Evolutionary conservation across 83 land plant genomes (phyloP), one percentile per base, ranked within the genome.

Genomic region (Isoetes engelmannii): DNA sequence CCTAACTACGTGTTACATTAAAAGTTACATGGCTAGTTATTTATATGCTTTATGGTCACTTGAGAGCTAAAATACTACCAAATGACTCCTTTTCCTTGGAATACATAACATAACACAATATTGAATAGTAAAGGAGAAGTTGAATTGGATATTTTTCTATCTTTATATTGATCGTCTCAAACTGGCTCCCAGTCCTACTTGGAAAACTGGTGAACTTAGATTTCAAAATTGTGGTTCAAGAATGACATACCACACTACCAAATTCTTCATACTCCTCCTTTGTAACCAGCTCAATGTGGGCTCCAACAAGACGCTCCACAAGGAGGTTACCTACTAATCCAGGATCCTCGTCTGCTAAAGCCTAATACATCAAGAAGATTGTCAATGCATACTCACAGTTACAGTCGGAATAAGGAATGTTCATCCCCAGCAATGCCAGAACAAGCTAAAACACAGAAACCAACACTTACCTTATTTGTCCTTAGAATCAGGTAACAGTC

Each of bases 241-340:
- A 59, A 57, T 7, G 45, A 79, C 84, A 63, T 66, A 94, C 98
- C 85, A 78, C 81, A 72, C 93, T 86, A 45, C 99, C 99, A 78
- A 83, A 71, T 69, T 75, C 82, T 42, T 80, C 80, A 82, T 94
- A 94, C 77, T 94, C 99, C 77, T 94, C 97, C 76, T 94, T 94
- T 0, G 97, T 88, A 21, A 91, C 88, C 65, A 94, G 87, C 6
- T 89, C 84, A 18, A 94, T 59, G 67, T 88, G 90, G 45, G 99
- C 99, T 57, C 99, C 99, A 63, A 90, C 86, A 61, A 94, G 67
- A n/a, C 99, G 80, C 78, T 94, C 97, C 61, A 94, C 91, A 54
- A 94, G 79, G 7, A 94, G 85, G 77, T 94, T 94, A 4, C 99
- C 99, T 5, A 77, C 77, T 75, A 90, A 71, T 37, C 99, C 97